These are phyloP conservation scores for Mycosphaerella sp. DNA, from an alignment of 2,329 filamentous ascomycete species.

Conservation along the genomic window DNA sequence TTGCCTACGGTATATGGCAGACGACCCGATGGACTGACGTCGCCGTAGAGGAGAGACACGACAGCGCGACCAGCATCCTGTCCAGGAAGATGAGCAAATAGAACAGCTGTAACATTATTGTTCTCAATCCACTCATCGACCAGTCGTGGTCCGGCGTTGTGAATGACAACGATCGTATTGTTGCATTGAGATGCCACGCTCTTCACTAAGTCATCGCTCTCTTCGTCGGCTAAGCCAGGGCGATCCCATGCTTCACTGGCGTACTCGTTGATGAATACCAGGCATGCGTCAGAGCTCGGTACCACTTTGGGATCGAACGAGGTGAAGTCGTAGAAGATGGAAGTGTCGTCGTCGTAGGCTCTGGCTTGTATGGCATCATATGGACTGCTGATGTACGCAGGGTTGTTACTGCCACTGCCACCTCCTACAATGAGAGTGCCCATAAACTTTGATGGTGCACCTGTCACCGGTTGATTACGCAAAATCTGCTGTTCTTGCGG, in stretches of 20 bases:
- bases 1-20: slow-evolving; percentile 58
- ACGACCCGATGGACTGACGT: slow-evolving; percentile 51
- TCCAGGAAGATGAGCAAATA: slow-evolving; percentile 60
- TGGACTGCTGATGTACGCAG: slow-evolving; percentile 33
- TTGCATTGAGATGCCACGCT: slow-evolving; percentile 54
- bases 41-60: slow-evolving; percentile 53
- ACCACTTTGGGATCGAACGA: slow-evolving; percentile 47
- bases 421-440: slow-evolving; percentile 35
- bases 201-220: slow-evolving; percentile 51
- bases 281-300: slow-evolving; percentile 35
- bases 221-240: slow-evolving; percentile 32
- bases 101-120: slow-evolving; percentile 57
- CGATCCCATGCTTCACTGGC: slow-evolving; percentile 38
- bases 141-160: slow-evolving; percentile 57
- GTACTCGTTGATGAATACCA: slow-evolving; percentile 57
- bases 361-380: slow-evolving; percentile 34
- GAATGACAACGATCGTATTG: slow-evolving; percentile 59
- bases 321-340: slow-evolving; percentile 55
- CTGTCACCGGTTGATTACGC: slow-evolving; percentile 30
- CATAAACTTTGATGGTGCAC: slow-evolving; percentile 26
- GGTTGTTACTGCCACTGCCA: slow-evolving; percentile 33
- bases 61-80: slow-evolving; percentile 56
- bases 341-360: slow-evolving; percentile 48
- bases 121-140: slow-evolving; percentile 59
- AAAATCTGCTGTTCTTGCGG: slow-evolving; percentile 27